Conservation (phyloP, 1,139 yeast genomes). For the Barnettozyma hawaiiensis region DNA sequence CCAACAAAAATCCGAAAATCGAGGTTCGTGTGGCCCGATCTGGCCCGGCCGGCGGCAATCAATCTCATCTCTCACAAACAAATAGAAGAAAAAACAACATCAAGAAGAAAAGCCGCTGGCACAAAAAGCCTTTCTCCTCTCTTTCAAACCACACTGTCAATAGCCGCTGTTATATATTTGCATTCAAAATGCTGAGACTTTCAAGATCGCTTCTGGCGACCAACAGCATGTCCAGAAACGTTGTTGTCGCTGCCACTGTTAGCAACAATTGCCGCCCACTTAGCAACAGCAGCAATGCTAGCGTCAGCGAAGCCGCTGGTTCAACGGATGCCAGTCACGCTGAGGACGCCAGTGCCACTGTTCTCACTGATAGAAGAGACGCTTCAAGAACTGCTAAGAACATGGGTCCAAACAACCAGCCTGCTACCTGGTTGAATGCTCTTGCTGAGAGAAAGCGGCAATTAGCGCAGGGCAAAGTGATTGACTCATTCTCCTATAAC, state of each 20-base stretch:
- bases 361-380: slow-evolving; percentile 46
- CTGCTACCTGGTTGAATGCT: slow-evolving; percentile 83
- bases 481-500: slow-evolving; percentile 65
- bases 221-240: not conserved
- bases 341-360: slow-evolving; percentile 65
- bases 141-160: no score
- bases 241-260: not conserved
- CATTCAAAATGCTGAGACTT: slow-evolving; percentile 1
- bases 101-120: no score
- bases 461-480: slow-evolving; percentile 59
- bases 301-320: slow-evolving; percentile 11
- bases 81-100: no score
- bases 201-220: not conserved
- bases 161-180: no score
- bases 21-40: no score
- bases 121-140: not conserved
- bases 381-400: slow-evolving; percentile 30
- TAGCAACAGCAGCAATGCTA: not conserved
- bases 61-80: no score
- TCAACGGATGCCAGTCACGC: slow-evolving; percentile 33
- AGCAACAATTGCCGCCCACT: not conserved
- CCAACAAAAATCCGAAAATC: no score
- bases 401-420: slow-evolving; percentile 32
- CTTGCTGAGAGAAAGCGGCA: slow-evolving; percentile 69
- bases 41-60: no score